Percentiles rank a stretch among this genome's conserved stretches.
These are phyloP conservation scores for Picochlorum costavermella DNA, from an alignment of 139 green algal species.

Conservation along the genomic window DNA sequence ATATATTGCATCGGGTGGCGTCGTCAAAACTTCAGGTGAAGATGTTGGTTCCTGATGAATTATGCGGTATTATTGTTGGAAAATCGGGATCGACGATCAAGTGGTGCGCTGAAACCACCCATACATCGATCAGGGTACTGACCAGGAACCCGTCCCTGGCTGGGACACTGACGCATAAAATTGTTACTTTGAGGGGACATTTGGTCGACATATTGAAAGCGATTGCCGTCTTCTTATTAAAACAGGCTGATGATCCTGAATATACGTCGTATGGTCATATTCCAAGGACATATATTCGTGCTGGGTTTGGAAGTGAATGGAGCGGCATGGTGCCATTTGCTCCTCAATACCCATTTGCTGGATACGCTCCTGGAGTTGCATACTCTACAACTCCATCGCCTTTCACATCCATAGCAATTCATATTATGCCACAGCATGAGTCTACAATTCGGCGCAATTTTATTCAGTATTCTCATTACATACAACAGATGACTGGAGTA, in stretches of 20 bases:
- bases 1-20: too few relatives aligned
- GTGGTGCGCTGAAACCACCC: conserved; percentile 51
- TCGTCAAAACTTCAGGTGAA: conserved; percentile 22
- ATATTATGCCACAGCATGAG: background rate
- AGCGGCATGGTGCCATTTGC: background rate
- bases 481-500: too few relatives aligned
- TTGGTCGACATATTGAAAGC: conserved; percentile 18
- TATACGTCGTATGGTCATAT: conserved; percentile 17
- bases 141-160: background rate
- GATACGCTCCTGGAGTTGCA: too few relatives aligned
- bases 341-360: conserved; percentile 1
- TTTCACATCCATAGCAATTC: too few relatives aligned
- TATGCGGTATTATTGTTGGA: conserved; percentile 75
- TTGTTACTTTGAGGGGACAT: conserved; percentile 23
- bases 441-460: background rate
- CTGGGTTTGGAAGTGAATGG: background rate
- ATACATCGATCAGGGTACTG: conserved; percentile 27
- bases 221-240: conserved; percentile 19
- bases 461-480: background rate
- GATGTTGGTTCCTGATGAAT: conserved; percentile 60
- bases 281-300: conserved; percentile 1
- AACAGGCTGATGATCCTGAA: conserved; percentile 28
- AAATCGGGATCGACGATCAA: conserved; percentile 66
- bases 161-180: conserved; percentile 18
- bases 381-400: too few relatives aligned